phyloP scores from a whole-genome alignment of 1,284 basidiomycete species.

The Pseudozyma sp. region DNA sequence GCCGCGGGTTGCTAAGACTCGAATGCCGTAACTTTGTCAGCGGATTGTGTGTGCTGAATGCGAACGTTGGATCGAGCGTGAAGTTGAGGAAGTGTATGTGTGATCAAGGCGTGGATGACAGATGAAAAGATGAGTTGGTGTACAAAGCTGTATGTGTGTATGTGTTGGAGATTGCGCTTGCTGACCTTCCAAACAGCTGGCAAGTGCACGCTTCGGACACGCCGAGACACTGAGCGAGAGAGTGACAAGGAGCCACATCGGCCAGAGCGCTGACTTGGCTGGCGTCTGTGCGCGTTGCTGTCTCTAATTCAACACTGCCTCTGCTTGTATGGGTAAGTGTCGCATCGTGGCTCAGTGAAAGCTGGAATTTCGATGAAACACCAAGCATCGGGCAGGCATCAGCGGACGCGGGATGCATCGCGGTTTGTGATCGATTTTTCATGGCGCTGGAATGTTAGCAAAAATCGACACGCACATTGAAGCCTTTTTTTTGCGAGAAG shows the following conservation, averaged over 20 bases:
- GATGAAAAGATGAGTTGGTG: neutral
- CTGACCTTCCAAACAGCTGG: conserved; percentile 11
- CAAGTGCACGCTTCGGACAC: neutral
- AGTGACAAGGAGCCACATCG: neutral
- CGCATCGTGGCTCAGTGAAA: too few species aligned
- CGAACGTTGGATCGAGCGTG: neutral
- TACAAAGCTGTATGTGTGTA: neutral
- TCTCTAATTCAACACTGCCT: neutral
- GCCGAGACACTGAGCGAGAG: neutral
- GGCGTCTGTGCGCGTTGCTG: neutral
- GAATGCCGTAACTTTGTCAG: neutral
- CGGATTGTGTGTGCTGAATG: neutral
- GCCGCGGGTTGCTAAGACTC: neutral
- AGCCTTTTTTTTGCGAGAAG: too few species aligned
- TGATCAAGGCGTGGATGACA: neutral
- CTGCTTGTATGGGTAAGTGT: too few species aligned
- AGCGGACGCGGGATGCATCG: too few species aligned
- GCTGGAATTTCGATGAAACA: too few species aligned
- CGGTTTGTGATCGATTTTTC: too few species aligned
- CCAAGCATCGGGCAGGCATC: too few species aligned
- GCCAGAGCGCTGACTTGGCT: neutral
- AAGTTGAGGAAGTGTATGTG: neutral
- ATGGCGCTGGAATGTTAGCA: too few species aligned
- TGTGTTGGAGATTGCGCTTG: conserved; percentile 6
- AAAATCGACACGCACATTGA: too few species aligned